Percentiles rank a stretch among this genome's conserved stretches.
Conservation (phyloP, 352 stramenopile genomes). For the Chloridella minuta region DNA sequence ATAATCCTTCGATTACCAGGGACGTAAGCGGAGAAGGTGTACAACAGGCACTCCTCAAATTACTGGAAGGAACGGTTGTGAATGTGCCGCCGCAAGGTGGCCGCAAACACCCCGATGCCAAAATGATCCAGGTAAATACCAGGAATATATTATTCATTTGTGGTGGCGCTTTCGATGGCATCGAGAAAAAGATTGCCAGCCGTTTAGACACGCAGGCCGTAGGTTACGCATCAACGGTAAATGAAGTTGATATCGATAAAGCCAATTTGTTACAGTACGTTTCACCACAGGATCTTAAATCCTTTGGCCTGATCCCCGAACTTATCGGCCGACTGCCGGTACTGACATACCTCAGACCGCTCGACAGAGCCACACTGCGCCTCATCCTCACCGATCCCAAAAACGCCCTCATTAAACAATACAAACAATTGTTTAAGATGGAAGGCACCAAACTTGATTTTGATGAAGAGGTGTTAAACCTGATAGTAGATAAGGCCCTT, state of each 20-base stretch:
- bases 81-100: conserved; percentile 84
- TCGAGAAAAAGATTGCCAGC: conserved; percentile 68
- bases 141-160: conserved; percentile 96
- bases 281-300: conserved; percentile 58
- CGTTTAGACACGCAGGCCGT: conserved; percentile 62
- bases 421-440: no score
- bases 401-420: no score
- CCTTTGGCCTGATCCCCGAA: conserved; percentile 84
- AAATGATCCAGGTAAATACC: conserved; percentile 95
- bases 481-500: no score
- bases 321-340: conserved; percentile 87
- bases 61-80: conserved; percentile 76
- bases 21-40: conserved; percentile 88
- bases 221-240: no score
- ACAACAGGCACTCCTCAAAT: conserved; percentile 90
- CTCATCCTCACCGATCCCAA: no score
- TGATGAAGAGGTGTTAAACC: no score
- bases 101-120: conserved; percentile 65
- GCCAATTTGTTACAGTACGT: not conserved
- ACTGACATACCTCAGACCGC: no score
- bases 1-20: conserved; percentile 56
- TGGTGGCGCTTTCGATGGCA: conserved; percentile 65
- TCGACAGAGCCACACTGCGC: no score
- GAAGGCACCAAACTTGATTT: no score
- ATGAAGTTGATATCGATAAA: conserved; percentile 26